Conservation (phyloP, 345 rosid genomes). For the Dipteronia dyeriana region DNA sequence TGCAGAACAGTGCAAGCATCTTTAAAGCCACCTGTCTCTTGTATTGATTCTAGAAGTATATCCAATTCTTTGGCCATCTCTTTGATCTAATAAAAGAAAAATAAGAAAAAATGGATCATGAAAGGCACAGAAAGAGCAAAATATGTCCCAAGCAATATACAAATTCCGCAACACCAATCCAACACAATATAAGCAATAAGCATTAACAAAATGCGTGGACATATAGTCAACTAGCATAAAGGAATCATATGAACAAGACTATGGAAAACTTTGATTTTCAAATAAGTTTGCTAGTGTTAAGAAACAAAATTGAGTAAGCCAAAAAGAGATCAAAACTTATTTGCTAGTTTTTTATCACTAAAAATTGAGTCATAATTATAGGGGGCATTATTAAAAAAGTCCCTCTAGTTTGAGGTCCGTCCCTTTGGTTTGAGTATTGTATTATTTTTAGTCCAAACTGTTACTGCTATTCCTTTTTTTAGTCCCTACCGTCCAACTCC, state of each 20-base stretch:
- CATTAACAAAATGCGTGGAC: not conserved
- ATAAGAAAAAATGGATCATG: not conserved
- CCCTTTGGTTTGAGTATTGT: no score
- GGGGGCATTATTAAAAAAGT: no score
- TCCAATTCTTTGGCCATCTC: constrained; percentile 83
- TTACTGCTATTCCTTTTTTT: no score
- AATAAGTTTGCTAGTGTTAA: not conserved
- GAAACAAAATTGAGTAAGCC: no score
- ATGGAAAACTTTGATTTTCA: not conserved
- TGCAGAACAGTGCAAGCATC: constrained; percentile 73
- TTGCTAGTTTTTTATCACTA: no score
- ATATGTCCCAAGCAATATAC: not conserved
- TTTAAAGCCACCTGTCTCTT: constrained; percentile 76
- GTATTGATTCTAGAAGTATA: constrained; percentile 66
- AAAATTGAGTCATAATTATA: not conserved
- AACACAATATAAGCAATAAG: not conserved
- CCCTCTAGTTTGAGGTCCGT: no score
- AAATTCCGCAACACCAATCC: constrained; percentile 4
- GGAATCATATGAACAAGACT: not conserved
- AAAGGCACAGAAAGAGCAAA: constrained; percentile 11
- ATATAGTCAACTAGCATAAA: not conserved
- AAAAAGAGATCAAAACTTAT: not conserved
- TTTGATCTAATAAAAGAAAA: constrained; percentile 50
- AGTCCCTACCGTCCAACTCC: no score
- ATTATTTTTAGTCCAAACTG: no score